These are phyloP conservation scores for Penicillium desertorum DNA, from an alignment of 495 filamentous ascomycete genomes.

Conservation along the genomic window DNA sequence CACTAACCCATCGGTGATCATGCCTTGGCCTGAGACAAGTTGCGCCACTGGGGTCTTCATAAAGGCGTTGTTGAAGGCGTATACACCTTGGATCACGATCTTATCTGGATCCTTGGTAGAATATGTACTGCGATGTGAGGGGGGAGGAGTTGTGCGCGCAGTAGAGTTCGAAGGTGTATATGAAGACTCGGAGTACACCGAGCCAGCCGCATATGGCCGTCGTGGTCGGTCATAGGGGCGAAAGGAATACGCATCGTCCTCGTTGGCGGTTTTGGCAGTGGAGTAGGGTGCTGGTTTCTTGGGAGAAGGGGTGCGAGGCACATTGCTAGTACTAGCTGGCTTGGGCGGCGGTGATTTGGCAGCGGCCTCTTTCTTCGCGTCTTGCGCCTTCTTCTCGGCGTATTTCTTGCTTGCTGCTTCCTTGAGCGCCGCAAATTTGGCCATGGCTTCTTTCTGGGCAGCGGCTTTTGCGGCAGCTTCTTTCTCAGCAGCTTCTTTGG, in stretches of 20 bases:
- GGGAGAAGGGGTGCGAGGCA: slow-evolving; percentile 48
- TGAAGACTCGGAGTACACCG: slow-evolving; percentile 77
- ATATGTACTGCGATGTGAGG: slow-evolving; percentile 72
- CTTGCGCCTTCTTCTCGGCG: slow-evolving; percentile 48
- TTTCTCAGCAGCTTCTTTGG: slow-evolving; percentile 45
- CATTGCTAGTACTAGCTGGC: slow-evolving; percentile 30
- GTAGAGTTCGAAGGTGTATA: slow-evolving; percentile 81
- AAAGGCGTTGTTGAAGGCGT: slow-evolving; percentile 81
- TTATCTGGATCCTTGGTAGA: slow-evolving; percentile 88
- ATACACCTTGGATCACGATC: slow-evolving; percentile 90
- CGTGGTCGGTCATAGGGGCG: slow-evolving; percentile 79
- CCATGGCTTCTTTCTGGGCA: slow-evolving; percentile 49
- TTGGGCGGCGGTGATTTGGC: slow-evolving; percentile 27
- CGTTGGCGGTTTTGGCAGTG: slow-evolving; percentile 64
- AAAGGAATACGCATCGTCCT: slow-evolving; percentile 70
- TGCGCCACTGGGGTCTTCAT: slow-evolving; percentile 77
- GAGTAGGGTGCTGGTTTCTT: slow-evolving; percentile 55
- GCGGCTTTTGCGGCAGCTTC: slow-evolving; percentile 46
- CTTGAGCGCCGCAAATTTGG: slow-evolving; percentile 46
- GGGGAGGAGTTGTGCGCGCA: slow-evolving; percentile 80
- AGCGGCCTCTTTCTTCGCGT: slow-evolving; percentile 38
- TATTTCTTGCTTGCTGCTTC: slow-evolving; percentile 48
- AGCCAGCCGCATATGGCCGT: slow-evolving; percentile 52
- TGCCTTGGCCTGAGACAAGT: slow-evolving; percentile 69
- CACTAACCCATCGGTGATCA: slow-evolving; percentile 82